Evolutionary conservation across 768 basidiomycete genomes (phyloP).

Genomic region (Hirschioporus abietinus): DNA sequence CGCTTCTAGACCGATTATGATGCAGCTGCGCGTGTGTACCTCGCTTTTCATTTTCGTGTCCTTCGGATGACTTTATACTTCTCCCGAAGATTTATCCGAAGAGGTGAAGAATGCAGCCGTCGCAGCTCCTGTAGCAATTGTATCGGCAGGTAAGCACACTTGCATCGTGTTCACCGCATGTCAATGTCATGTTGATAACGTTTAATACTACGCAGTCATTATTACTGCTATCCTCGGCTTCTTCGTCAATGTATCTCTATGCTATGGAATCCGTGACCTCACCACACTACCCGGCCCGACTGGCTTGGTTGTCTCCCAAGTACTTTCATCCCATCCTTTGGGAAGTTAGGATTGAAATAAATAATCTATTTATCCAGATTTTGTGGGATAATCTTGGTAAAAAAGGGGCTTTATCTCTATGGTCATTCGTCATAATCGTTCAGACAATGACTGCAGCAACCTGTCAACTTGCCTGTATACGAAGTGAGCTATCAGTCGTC

Average conservation of each 20-base stretch:
- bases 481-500: slow-evolving; percentile 10
- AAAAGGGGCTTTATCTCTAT: slow-evolving; percentile 12
- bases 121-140: slow-evolving; percentile 14
- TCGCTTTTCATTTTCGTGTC: too few relatives aligned
- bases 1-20: slow-evolving; percentile 13
- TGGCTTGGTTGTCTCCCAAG: slow-evolving; percentile 12
- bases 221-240: slow-evolving; percentile 13
- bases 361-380: slow-evolving; percentile 6
- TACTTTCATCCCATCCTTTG: neutral
- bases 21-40: slow-evolving; percentile 10
- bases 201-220: neutral
- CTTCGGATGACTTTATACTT: neutral
- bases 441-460: slow-evolving; percentile 15
- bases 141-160: slow-evolving; percentile 7
- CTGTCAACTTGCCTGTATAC: slow-evolving; percentile 15
- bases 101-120: slow-evolving; percentile 17
- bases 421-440: slow-evolving; percentile 17
- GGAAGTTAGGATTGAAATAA: neutral
- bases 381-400: slow-evolving; percentile 16
- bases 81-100: slow-evolving; percentile 14
- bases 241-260: slow-evolving; percentile 15
- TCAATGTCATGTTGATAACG: neutral
- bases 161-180: neutral
- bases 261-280: slow-evolving; percentile 15
- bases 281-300: slow-evolving; percentile 12